Percentiles rank a stretch among this genome's conserved stretches.
Evolutionary conservation across 1,139 yeast species (phyloP).

Genomic region (Saccharomyces uvarum): DNA sequence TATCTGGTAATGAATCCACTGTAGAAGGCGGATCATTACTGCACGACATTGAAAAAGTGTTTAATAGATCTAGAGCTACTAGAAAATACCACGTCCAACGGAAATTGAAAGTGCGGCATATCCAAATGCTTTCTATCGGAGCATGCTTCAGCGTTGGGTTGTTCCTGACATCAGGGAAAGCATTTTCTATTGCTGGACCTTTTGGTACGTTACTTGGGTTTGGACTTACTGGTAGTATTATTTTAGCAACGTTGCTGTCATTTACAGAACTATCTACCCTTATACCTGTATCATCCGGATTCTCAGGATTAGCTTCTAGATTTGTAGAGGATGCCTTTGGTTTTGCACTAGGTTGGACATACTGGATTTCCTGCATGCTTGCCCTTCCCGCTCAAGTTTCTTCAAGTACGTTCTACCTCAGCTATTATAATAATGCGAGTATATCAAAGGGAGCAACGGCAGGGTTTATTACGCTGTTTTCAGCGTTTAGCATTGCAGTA

Average conservation of each 20-base stretch:
- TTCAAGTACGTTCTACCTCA: slow-evolving; percentile 56
- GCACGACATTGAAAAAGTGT: slow-evolving; percentile 4
- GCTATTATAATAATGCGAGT: slow-evolving; percentile 46
- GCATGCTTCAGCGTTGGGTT: slow-evolving; percentile 78
- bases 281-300: slow-evolving; percentile 75
- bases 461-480: slow-evolving; percentile 59
- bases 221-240: slow-evolving; percentile 55
- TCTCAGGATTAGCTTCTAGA: slow-evolving; percentile 63
- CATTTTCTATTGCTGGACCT: slow-evolving; percentile 72
- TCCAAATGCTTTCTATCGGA: slow-evolving; percentile 74
- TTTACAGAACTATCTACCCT: slow-evolving; percentile 80
- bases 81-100: slow-evolving; percentile 36
- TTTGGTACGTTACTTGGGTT: slow-evolving; percentile 70
- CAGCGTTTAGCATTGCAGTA: slow-evolving; percentile 36
- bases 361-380: slow-evolving; percentile 68
- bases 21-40: background rate
- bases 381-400: slow-evolving; percentile 75
- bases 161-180: slow-evolving; percentile 67
- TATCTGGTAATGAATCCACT: slow-evolving; percentile 3
- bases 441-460: slow-evolving; percentile 47
- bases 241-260: slow-evolving; percentile 59
- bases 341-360: slow-evolving; percentile 69
- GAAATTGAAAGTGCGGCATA: slow-evolving; percentile 56
- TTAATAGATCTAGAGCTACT: slow-evolving; percentile 2
- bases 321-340: slow-evolving; percentile 85